Evolutionary conservation across 2,329 filamentous ascomycete genomes (phyloP), one percentile per base, ranked within the genome.

Genomic region (Curvularia verruculosa): DNA sequence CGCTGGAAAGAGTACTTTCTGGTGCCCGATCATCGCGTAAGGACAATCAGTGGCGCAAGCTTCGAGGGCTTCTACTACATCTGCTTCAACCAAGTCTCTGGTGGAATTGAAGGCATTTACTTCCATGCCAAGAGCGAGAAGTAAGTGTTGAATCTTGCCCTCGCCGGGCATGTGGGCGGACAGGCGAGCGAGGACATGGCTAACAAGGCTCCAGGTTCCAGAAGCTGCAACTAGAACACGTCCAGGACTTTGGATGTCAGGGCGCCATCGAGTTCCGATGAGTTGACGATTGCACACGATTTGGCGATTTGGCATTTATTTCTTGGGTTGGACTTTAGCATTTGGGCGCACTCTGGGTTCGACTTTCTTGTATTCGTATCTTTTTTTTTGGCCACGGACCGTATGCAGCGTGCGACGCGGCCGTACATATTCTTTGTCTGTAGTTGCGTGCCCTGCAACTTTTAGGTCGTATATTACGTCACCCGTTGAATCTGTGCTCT

Each of bases 21-120:
- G 0, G 95, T 99, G 0, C 95, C 95, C 1, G 93, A 99, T 71
- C 95, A 99, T 75, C 86, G 91, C 15, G 92, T 98, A 19, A 86
- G 89, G 59, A 96, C 91, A 10, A 96, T 99, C 60, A 90, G 87
- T 31, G 95, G 95, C 18, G 95, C 95, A 7, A 98, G 94, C 72
- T 99, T 98, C 59, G 95, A 99, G 73, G 95, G 95, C 0, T 99
- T 99, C 75, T 99, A 98, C 76, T 99, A 99, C 73, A 98, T 99
- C 65, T 97, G 93, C 80, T 98, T 98, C 81, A 96, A 98, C 76
- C 94, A 98, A 78, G 81, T 92, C 47, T 85, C 88, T 62, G 95
- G 94, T 7, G 88, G 85, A 62, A 90, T 99, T 39, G 93, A 87
- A 71, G 95, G 95, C 18, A 96, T 98, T 56, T 99, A 99, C 78